Evolutionary conservation across 331 rosid genomes (phyloP), one percentile per base, ranked within the genome.

Genomic region (Pyracantha coccinea): DNA sequence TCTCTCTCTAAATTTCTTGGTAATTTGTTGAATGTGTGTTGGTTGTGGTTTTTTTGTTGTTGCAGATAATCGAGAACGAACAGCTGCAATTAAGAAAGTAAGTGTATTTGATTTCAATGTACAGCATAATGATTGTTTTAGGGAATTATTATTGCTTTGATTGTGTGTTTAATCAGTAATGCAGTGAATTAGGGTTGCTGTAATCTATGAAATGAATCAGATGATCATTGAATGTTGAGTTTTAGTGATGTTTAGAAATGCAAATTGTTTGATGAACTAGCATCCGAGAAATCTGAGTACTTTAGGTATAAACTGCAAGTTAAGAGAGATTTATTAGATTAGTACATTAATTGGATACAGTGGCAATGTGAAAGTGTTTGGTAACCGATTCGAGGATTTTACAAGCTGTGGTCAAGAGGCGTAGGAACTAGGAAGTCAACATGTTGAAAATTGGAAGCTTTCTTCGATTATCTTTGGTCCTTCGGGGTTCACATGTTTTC

Each of bases 1-100:
- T 52, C 44, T 8, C 35, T 4, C 9, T 16, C 28, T 27, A 24
- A 31, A 24, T 60, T 53, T 79, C 59, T 35, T 4, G 14, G 5
- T 71, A 38, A 31, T 38, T 17, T 21, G 8, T 33, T 23, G 65
- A 72, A 58, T 41, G 64, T 64, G 28, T 13, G 21, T 78, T 60
- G 8, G 32, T 60, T 60, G 14, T 52, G 47, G 32, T 52, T 71
- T 69, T 60, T 52, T 77, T 80, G 80, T 69, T 60, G 58, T 79
- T 78, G 83, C 94, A 91, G 98, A 75, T 88, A 75, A 90, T 90
- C 73, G 96, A 85, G 89, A 94, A 74, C 66, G 95, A 92, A 71
- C 92, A 90, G 71, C 88, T 84, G 86, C 93, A 87, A 80, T 85
- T 94, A 68, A 83, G 76, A 71, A 94, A 83, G 97, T 91, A 83